These are phyloP conservation scores for Phyllosticta capitalensis DNA, from an alignment of 2,329 filamentous ascomycete species.

Conservation along the genomic window DNA sequence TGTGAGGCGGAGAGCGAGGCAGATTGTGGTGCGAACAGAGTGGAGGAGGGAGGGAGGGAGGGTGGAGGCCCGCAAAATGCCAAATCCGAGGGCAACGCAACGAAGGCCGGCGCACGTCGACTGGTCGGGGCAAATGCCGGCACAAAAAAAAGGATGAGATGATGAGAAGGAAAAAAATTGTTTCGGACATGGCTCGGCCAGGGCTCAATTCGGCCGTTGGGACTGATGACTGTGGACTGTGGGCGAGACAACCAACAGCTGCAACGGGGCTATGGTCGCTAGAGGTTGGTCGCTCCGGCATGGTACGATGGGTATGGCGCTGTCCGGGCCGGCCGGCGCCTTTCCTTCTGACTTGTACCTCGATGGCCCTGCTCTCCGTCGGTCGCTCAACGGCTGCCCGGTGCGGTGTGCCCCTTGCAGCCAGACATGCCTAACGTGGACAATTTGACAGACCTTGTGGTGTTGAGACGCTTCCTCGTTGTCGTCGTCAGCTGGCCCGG, in stretches of 20 bases:
- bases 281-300: constrained; percentile 3
- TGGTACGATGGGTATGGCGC: constrained; percentile 8
- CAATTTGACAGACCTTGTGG: not conserved
- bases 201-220: not conserved
- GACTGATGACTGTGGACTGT: not conserved
- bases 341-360: not conserved
- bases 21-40: not conserved
- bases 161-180: not conserved
- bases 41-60: no score
- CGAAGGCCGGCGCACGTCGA: constrained; percentile 3
- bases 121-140: constrained; percentile 7
- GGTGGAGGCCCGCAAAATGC: not conserved
- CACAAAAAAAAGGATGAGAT: not conserved
- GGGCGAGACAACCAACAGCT: not conserved
- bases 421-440: constrained; percentile 1
- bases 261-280: not conserved
- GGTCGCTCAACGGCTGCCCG: not conserved
- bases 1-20: not conserved
- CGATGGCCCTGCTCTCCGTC: constrained; percentile 3
- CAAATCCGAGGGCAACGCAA: not conserved
- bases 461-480: constrained; percentile 1
- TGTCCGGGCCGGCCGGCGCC: constrained; percentile 1
- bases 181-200: constrained; percentile 6
- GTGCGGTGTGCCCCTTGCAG: constrained; percentile 1
- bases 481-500: not conserved